phyloP scores from a whole-genome alignment of 208 protist species.

The Herpetomonas tarakana region DNA sequence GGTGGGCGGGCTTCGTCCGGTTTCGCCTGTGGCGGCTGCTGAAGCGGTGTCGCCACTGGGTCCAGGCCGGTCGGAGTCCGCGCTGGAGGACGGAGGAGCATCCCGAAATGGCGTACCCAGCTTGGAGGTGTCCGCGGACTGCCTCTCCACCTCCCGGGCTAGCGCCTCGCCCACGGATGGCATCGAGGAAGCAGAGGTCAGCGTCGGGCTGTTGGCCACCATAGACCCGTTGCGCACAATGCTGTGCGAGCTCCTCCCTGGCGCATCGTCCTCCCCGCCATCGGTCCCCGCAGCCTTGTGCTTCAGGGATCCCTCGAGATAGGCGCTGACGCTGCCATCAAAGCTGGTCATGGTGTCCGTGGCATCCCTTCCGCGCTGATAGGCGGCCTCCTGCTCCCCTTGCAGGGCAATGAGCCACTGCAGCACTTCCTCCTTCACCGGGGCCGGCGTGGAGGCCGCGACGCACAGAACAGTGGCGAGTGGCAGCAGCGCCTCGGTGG shows the following conservation, averaged over 20 bases:
- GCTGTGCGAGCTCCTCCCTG: too few species aligned
- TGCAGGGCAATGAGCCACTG: conserved; percentile 75
- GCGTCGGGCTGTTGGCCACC: neutral
- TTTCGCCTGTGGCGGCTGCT: too few species aligned
- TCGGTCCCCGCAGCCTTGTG: neutral
- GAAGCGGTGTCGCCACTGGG: too few species aligned
- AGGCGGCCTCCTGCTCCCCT: conserved; percentile 55
- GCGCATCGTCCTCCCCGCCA: neutral
- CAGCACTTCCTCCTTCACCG: conserved; percentile 64
- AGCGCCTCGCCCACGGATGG: conserved; percentile 6
- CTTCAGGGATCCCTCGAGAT: conserved; percentile 18
- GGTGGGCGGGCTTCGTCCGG: too few species aligned
- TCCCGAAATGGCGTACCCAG: conserved; percentile 31
- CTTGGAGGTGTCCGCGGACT: conserved; percentile 21
- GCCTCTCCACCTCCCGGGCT: conserved; percentile 26
- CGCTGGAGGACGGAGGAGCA: too few species aligned
- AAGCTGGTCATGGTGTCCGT: neutral
- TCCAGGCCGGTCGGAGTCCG: too few species aligned
- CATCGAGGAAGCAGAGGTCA: neutral
- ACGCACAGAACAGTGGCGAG: conserved; percentile 77
- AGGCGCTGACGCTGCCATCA: conserved; percentile 2
- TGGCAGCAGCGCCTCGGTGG: conserved; percentile 68
- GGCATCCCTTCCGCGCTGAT: conserved; percentile 12
- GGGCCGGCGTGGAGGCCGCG: conserved; percentile 21
- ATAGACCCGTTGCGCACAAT: too few species aligned